These are phyloP conservation scores for Septoria petroselini DNA, from an alignment of 2,329 filamentous ascomycete genomes.

Conservation along the genomic window DNA sequence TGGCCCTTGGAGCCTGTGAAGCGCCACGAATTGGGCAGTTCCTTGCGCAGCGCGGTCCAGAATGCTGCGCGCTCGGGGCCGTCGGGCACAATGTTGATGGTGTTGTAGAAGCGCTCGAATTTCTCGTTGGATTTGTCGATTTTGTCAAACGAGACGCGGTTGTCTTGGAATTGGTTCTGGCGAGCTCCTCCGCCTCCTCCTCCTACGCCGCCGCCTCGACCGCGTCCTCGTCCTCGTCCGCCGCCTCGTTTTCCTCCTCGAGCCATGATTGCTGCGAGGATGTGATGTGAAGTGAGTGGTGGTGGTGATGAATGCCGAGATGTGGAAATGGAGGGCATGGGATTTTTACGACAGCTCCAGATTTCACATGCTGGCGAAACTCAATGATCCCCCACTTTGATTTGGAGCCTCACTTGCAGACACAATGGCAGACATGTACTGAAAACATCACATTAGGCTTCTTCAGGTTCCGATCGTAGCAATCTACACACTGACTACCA, in stretches of 20 bases:
- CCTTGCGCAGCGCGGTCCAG: constrained; percentile 77
- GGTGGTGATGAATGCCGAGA: background rate
- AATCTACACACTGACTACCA: too few species aligned
- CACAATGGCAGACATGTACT: too few species aligned
- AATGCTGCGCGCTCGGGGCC: constrained; percentile 71
- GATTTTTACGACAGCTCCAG: constrained; percentile 7
- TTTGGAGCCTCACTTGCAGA: too few species aligned
- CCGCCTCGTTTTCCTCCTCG: constrained; percentile 27
- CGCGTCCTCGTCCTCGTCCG: constrained; percentile 27
- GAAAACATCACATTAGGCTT: too few species aligned
- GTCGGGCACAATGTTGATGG: constrained; percentile 69
- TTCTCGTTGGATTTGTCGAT: constrained; percentile 77
- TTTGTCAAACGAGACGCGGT: constrained; percentile 52
- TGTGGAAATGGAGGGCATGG: background rate
- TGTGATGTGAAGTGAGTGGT: background rate
- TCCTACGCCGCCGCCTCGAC: constrained; percentile 28
- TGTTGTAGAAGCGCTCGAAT: constrained; percentile 83
- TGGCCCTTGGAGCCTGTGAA: constrained; percentile 96
- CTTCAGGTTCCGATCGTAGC: too few species aligned
- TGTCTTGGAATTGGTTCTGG: constrained; percentile 32
- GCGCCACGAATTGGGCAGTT: constrained; percentile 94
- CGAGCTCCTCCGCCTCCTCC: constrained; percentile 30
- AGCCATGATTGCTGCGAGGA: constrained; percentile 20
- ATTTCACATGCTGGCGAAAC: background rate
- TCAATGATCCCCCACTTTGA: too few species aligned